Conservation (phyloP, 2,329 filamentous ascomycete genomes). For the Phyllosticta capitalensis region DNA sequence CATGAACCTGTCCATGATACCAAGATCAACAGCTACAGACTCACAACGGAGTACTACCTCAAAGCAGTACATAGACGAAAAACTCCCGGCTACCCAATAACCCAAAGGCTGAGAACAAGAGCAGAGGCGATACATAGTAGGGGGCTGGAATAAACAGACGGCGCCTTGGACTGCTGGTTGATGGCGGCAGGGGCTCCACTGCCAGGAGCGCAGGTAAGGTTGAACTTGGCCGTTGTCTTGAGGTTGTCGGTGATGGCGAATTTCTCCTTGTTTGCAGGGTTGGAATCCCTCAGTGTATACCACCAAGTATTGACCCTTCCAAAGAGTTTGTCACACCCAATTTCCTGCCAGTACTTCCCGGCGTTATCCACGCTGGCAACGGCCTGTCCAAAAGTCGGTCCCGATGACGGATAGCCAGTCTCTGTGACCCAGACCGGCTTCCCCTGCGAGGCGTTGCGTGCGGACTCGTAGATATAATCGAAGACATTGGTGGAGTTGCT, state of each 20-base stretch:
- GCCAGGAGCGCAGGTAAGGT: constrained; percentile 40
- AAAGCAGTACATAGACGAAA: too few relatives aligned
- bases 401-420: constrained; percentile 13
- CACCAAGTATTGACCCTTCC: constrained; percentile 26
- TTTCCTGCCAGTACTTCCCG: constrained; percentile 6
- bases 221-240: constrained; percentile 41
- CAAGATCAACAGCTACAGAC: too few relatives aligned
- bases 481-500: constrained; percentile 24
- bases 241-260: constrained; percentile 49
- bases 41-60: too few relatives aligned
- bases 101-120: too few relatives aligned
- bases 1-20: too few relatives aligned
- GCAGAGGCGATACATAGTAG: too few relatives aligned
- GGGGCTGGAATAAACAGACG: too few relatives aligned
- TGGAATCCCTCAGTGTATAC: constrained; percentile 30
- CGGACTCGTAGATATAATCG: constrained; percentile 19
- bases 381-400: constrained; percentile 3
- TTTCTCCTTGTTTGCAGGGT: constrained; percentile 50
- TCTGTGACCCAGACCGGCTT: constrained; percentile 29
- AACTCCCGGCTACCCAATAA: too few relatives aligned
- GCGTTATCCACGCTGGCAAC: background rate
- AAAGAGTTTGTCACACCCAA: constrained; percentile 14
- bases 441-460: constrained; percentile 16
- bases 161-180: too few relatives aligned
- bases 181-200: constrained; percentile 13